phyloP scores from a whole-genome alignment of 352 stramenopile species.

The Pythium coloratum region DNA sequence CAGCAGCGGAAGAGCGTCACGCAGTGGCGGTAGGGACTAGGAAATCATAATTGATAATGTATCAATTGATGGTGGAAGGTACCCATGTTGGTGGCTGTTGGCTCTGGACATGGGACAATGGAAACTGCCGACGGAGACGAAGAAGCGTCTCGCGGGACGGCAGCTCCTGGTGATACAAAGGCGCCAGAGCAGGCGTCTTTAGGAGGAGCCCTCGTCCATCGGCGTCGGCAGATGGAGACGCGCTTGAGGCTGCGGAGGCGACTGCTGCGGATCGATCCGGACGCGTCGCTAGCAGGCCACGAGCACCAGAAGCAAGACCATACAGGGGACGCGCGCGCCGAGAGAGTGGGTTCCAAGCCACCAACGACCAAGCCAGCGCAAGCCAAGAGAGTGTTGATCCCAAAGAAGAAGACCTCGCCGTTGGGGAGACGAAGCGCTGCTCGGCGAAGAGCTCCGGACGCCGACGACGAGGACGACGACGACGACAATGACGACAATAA shows the following conservation, averaged over 20 bases:
- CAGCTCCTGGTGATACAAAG: not conserved
- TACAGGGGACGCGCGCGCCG: not conserved
- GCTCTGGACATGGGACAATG: not conserved
- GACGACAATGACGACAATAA: slow-evolving; percentile 38
- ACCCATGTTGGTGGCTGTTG: slow-evolving; percentile 5
- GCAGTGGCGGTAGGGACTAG: slow-evolving; percentile 35
- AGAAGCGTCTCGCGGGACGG: not conserved
- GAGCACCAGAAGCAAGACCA: not conserved
- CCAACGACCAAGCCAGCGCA: not conserved
- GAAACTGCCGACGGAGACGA: not conserved
- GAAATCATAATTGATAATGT: not conserved
- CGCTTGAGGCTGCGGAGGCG: slow-evolving; percentile 37
- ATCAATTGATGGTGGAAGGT: not conserved
- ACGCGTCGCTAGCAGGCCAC: not conserved
- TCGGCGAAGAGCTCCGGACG: slow-evolving; percentile 7
- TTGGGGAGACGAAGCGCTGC: slow-evolving; percentile 25
- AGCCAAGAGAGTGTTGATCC: not conserved
- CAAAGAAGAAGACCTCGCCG: slow-evolving; percentile 30
- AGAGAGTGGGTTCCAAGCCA: not conserved
- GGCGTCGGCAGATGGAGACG: slow-evolving; percentile 38
- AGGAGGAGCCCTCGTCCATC: not conserved
- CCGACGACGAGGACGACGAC: slow-evolving; percentile 50
- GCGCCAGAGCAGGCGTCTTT: not conserved
- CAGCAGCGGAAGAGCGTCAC: slow-evolving; percentile 39
- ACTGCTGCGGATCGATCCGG: slow-evolving; percentile 43